These are phyloP conservation scores for Trypanosomatidae sp. DNA, from an alignment of 208 protist species.

Conservation along the genomic window DNA sequence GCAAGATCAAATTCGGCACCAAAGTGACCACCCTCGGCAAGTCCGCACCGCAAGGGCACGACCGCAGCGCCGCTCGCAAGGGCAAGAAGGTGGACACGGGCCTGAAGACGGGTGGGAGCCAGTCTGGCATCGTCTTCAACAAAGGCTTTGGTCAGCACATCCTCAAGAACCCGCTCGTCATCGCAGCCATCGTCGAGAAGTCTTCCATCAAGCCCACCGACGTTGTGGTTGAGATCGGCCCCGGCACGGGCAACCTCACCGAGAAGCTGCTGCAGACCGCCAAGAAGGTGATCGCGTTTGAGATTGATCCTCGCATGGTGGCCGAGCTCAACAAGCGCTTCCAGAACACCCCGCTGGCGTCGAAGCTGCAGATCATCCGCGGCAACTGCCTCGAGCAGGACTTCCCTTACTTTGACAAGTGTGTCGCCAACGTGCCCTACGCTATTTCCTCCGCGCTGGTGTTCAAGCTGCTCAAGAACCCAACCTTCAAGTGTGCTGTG, in stretches of 20 bases:
- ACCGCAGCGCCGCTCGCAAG: slow-evolving; percentile 7
- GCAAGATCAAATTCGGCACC: slow-evolving; percentile 81
- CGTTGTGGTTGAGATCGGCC: slow-evolving; percentile 99
- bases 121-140: slow-evolving; percentile 94
- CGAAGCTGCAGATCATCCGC: slow-evolving; percentile 98
- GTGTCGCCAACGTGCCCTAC: slow-evolving; percentile 99
- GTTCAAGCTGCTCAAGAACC: slow-evolving; percentile 98
- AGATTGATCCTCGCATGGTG: slow-evolving; percentile 99
- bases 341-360: slow-evolving; percentile 80
- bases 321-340: slow-evolving; percentile 99
- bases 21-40: slow-evolving; percentile 69
- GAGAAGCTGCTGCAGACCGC: slow-evolving; percentile 97
- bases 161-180: slow-evolving; percentile 98
- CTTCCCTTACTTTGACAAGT: slow-evolving; percentile 99
- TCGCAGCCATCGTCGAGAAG: slow-evolving; percentile 97
- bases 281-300: slow-evolving; percentile 99
- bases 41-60: slow-evolving; percentile 38
- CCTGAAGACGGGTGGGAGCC: slow-evolving; percentile 69
- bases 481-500: slow-evolving; percentile 95
- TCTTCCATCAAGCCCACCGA: slow-evolving; percentile 97
- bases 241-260: slow-evolving; percentile 99
- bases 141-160: slow-evolving; percentile 99
- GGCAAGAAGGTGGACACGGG: slow-evolving; percentile 30
- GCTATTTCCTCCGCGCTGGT: slow-evolving; percentile 99
- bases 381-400: slow-evolving; percentile 99